phyloP scores from a whole-genome alignment of 345 rosid genomes.

The Salix udensis region DNA sequence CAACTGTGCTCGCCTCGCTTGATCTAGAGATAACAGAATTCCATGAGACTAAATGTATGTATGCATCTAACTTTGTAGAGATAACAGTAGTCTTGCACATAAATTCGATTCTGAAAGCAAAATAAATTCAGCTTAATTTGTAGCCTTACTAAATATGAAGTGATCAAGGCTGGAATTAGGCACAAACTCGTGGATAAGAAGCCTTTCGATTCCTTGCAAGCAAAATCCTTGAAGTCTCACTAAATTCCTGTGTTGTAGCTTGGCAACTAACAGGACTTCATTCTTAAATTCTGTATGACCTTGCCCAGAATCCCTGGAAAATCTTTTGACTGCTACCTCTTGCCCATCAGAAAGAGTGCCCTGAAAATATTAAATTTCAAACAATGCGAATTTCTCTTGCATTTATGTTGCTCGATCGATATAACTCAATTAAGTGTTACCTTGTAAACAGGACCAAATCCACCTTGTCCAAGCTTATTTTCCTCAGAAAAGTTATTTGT shows the following conservation, averaged over 20 bases:
- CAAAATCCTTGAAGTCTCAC: constrained; percentile 40
- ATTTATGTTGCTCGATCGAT: no score
- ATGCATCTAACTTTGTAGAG: background rate
- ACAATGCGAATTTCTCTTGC: background rate
- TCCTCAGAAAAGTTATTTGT: no score
- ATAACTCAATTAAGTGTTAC: no score
- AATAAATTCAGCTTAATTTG: background rate
- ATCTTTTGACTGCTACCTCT: constrained; percentile 36
- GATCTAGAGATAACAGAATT: constrained; percentile 12
- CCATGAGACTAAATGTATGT: background rate
- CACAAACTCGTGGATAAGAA: constrained; percentile 39
- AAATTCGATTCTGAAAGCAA: no score
- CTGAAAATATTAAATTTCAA: constrained; percentile 4
- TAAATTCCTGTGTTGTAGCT: constrained; percentile 39
- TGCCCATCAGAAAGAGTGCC: constrained; percentile 25
- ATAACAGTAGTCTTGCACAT: no score
- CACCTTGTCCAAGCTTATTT: no score
- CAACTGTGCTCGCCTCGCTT: constrained; percentile 8
- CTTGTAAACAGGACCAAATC: no score
- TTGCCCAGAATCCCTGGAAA: constrained; percentile 23
- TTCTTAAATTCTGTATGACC: constrained; percentile 39
- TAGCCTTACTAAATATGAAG: constrained; percentile 36
- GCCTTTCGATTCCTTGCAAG: constrained; percentile 32
- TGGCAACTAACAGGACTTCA: constrained; percentile 29
- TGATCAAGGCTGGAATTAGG: constrained; percentile 39